Percentiles rank a stretch among this genome's conserved stretches.
phyloP scores from a whole-genome alignment of 1,139 yeast genomes.

The Magnusiomyces paraingens region DNA sequence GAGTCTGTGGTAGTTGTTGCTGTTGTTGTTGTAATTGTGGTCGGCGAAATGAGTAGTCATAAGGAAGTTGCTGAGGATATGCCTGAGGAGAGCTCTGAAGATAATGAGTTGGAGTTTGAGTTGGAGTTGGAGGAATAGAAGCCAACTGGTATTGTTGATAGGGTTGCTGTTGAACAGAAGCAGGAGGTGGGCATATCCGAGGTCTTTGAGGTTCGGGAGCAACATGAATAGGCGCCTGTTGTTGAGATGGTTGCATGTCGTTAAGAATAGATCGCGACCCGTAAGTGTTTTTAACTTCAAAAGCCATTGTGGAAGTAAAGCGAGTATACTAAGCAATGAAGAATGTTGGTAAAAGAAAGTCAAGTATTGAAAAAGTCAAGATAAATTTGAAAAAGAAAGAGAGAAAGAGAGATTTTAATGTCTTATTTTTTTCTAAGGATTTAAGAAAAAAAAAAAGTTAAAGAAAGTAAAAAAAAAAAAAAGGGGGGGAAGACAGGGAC shows the following conservation, averaged over 20 bases:
- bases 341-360: too few species aligned
- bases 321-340: not conserved
- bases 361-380: too few species aligned
- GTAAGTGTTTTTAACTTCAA: not conserved
- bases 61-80: not conserved
- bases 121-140: not conserved
- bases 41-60: not conserved
- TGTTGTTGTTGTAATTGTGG: too few species aligned
- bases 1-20: too few species aligned
- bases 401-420: too few species aligned
- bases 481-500: too few species aligned
- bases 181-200: too few species aligned
- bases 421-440: too few species aligned
- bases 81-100: not conserved
- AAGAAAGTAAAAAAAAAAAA: too few species aligned
- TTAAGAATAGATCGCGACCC: constrained; percentile 5
- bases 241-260: not conserved
- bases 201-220: not conserved
- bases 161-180: too few species aligned
- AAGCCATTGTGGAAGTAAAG: not conserved
- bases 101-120: not conserved
- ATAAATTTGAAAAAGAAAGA: too few species aligned
- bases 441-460: too few species aligned
- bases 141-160: not conserved
- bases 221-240: not conserved